A percentile compares a stretch with the other conserved stretches of the same genome.
Conservation (phyloP, 2,329 filamentous ascomycete genomes). For the Dactylellina parvicollis region DNA sequence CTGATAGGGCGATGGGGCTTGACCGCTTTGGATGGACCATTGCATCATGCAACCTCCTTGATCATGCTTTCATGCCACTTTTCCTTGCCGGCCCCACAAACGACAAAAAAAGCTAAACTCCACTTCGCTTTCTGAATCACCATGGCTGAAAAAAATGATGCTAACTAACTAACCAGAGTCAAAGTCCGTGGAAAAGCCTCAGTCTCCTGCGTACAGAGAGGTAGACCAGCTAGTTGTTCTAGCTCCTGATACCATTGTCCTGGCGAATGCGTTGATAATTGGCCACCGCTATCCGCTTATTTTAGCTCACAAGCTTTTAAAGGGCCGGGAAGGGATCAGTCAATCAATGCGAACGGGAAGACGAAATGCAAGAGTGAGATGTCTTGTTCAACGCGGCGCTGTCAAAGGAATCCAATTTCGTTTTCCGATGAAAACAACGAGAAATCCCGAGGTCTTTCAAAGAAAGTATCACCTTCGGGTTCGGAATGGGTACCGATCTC, state of each 20-base stretch:
- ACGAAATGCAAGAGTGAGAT: conserved; percentile 12
- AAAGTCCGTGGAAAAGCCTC: conserved; percentile 6
- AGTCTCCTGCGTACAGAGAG: no score
- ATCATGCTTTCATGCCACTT: conserved; percentile 4
- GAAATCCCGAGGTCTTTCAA: conserved; percentile 4
- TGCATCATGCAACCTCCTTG: conserved; percentile 42
- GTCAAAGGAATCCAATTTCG: no score
- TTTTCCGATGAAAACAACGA: no score
- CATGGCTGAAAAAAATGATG: neutral
- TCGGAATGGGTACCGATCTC: conserved; percentile 22
- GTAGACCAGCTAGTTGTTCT: no score
- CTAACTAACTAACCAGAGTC: neutral
- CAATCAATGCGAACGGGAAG: conserved; percentile 17
- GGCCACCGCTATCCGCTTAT: neutral
- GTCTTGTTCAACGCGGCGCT: conserved; percentile 12
- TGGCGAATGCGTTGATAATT: conserved; percentile 22
- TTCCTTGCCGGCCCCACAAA: neutral
- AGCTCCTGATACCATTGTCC: conserved; percentile 6
- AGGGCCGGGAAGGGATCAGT: neutral
- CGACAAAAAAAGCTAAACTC: neutral
- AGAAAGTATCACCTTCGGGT: conserved; percentile 6
- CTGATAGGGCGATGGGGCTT: conserved; percentile 22
- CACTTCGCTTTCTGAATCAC: conserved; percentile 21
- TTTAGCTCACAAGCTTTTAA: conserved; percentile 4
- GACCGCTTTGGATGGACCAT: conserved; percentile 8